Evolutionary conservation across 2,329 filamentous ascomycete species (phyloP).

Genomic region (Hymenoscyphus repandus): DNA sequence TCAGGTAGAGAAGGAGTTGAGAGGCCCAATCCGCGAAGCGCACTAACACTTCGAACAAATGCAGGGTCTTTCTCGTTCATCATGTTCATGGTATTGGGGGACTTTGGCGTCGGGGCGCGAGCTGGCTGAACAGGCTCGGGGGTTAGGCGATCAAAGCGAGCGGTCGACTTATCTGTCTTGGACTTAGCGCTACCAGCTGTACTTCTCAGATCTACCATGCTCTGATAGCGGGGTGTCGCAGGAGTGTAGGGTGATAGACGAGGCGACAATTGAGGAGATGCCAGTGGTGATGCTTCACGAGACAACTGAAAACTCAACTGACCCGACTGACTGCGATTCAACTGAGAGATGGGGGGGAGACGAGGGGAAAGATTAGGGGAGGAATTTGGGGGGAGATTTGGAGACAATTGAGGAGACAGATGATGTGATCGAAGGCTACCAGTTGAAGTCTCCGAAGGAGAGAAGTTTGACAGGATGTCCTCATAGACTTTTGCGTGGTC

Average conservation of each 20-base stretch:
- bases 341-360: too few species aligned
- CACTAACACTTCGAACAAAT: constrained; percentile 9
- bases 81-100: constrained; percentile 13
- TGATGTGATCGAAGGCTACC: not conserved
- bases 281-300: too few species aligned
- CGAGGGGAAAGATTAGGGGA: too few species aligned
- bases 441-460: not conserved
- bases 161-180: not conserved
- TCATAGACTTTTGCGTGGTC: not conserved
- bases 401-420: not conserved
- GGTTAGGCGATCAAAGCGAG: not conserved
- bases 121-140: not conserved
- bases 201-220: not conserved
- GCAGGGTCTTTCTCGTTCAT: constrained; percentile 20
- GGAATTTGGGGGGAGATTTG: too few species aligned
- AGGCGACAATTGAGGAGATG: too few species aligned
- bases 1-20: not conserved
- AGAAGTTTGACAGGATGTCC: not conserved
- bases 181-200: not conserved
- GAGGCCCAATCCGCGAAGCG: constrained; percentile 1
- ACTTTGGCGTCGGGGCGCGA: not conserved
- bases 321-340: too few species aligned
- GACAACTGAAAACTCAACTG: too few species aligned
- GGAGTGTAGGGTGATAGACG: not conserved
- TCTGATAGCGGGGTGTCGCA: not conserved